Percentiles rank a stretch among this genome's conserved stretches.
Evolutionary conservation across 2,329 filamentous ascomycete species (phyloP).

Genomic region (Niveomyces coronatus): DNA sequence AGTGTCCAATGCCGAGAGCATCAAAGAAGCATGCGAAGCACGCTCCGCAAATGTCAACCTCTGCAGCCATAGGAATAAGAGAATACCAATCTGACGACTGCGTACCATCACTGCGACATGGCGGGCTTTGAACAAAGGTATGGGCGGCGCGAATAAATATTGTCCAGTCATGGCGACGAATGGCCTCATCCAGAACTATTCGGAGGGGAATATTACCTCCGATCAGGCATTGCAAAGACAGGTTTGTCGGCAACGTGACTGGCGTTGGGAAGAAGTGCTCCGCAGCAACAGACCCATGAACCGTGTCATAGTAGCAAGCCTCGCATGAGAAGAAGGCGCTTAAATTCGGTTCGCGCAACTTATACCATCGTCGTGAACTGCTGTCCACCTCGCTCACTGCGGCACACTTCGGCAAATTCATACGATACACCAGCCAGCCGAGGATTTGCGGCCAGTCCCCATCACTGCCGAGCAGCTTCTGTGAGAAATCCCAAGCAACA

Average conservation of each 20-base stretch:
- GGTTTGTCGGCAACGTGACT: neutral
- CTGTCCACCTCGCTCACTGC: neutral
- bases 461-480: neutral
- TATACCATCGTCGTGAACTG: conserved; percentile 1
- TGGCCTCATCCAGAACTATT: conserved; percentile 1
- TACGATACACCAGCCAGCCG: neutral
- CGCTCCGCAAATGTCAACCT: conserved; percentile 2
- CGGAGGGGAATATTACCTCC: neutral
- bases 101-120: neutral
- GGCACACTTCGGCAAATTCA: neutral
- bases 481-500: conserved; percentile 2
- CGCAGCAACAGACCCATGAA: neutral
- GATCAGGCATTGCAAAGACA: neutral
- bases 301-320: conserved; percentile 5
- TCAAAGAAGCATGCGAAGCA: conserved; percentile 1
- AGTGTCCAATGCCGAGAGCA: neutral
- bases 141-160: conserved; percentile 1
- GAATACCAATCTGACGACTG: neutral
- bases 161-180: neutral
- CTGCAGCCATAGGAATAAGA: neutral
- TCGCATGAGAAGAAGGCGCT: neutral
- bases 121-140: neutral
- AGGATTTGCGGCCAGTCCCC: conserved; percentile 2
- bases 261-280: conserved; percentile 1
- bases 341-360: neutral